A percentile compares a stretch with the other conserved stretches of the same genome.
These are phyloP conservation scores for Aspergillus incahuasiensis DNA, from an alignment of 495 filamentous ascomycete genomes.

Conservation along the genomic window DNA sequence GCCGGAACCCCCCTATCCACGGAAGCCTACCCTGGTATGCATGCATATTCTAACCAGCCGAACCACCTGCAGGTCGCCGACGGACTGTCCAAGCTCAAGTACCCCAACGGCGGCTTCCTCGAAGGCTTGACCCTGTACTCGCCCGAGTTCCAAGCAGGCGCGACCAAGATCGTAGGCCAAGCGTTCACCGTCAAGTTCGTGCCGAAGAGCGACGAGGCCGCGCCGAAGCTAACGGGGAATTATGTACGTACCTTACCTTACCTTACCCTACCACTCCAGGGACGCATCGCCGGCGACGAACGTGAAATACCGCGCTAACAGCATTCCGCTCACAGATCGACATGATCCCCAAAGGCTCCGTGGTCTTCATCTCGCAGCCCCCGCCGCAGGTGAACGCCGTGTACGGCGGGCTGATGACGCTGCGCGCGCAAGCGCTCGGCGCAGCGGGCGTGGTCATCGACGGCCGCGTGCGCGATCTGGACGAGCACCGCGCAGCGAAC, in stretches of 20 bases:
- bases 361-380: constrained; percentile 52
- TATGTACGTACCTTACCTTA: constrained; percentile 40
- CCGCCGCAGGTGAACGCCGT: constrained; percentile 45
- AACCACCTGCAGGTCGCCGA: constrained; percentile 12
- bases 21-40: too few species aligned
- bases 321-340: too few species aligned
- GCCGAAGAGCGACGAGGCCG: constrained; percentile 30
- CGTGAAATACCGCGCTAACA: too few species aligned
- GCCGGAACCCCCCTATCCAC: neutral
- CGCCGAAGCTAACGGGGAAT: constrained; percentile 40
- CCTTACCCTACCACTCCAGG: too few species aligned
- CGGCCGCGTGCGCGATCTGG: constrained; percentile 39
- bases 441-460: constrained; percentile 46
- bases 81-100: constrained; percentile 42
- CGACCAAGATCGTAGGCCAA: constrained; percentile 51
- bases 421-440: constrained; percentile 34
- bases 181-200: constrained; percentile 54
- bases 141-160: constrained; percentile 47
- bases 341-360: constrained; percentile 38
- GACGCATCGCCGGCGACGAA: too few species aligned
- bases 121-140: constrained; percentile 54
- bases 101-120: constrained; percentile 50
- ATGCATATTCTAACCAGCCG: too few species aligned
- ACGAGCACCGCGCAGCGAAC: neutral
- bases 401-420: constrained; percentile 54